Percentiles rank a stretch among this genome's conserved stretches.
phyloP scores from a whole-genome alignment of 2,329 filamentous ascomycete species.

The Scopulariopsis brevicaulis region DNA sequence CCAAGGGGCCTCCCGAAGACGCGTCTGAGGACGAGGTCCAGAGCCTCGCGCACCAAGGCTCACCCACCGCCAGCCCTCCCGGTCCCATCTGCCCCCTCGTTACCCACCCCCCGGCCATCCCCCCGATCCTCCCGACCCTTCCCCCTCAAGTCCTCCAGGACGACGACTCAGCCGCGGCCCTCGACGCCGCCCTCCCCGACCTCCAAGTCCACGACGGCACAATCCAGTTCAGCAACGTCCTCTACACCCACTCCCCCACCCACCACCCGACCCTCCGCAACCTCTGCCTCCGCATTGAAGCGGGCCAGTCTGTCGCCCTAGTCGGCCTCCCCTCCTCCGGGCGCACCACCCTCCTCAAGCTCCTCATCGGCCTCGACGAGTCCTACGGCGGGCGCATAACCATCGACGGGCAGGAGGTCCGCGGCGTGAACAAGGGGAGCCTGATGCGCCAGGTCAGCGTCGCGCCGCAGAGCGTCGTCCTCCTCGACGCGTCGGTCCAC shows the following conservation, averaged over 20 bases:
- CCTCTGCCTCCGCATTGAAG: conserved; percentile 33
- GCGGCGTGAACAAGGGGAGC: conserved; percentile 43
- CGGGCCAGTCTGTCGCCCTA: conserved; percentile 45
- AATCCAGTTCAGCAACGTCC: conserved; percentile 8
- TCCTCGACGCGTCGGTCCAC: conserved; percentile 54
- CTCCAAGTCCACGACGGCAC: conserved; percentile 6
- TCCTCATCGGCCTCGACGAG: conserved; percentile 51
- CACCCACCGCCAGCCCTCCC: too few species aligned
- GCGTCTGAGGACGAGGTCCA: not conserved
- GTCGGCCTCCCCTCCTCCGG: conserved; percentile 52
- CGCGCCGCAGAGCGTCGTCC: conserved; percentile 51
- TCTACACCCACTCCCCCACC: not conserved
- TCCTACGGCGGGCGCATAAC: conserved; percentile 38
- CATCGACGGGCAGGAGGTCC: conserved; percentile 49
- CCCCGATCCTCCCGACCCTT: too few species aligned
- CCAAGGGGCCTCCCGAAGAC: not conserved
- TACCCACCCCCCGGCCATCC: too few species aligned
- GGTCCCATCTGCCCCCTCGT: too few species aligned
- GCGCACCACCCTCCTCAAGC: conserved; percentile 50
- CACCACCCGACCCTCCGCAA: not conserved
- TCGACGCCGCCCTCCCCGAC: conserved; percentile 5
- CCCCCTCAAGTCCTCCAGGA: not conserved
- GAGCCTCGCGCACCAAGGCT: not conserved
- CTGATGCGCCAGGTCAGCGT: conserved; percentile 48
- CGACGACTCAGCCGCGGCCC: not conserved